These are phyloP conservation scores for Nemania serpens DNA, from an alignment of 2,329 filamentous ascomycete genomes.

Conservation along the genomic window DNA sequence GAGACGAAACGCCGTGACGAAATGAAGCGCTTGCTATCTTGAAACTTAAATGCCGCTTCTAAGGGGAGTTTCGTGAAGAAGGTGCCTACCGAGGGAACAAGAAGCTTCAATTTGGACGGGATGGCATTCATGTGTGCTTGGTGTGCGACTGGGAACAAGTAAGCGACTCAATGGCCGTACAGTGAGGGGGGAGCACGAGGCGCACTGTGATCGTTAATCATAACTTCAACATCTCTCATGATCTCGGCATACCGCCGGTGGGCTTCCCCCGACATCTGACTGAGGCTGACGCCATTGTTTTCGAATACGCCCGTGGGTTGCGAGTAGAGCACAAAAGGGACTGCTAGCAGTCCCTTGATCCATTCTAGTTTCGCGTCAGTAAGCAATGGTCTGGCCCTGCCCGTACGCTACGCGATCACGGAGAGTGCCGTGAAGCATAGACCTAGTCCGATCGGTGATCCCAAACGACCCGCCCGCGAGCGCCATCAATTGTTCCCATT, in stretches of 20 bases:
- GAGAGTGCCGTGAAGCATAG: slow-evolving; percentile 6
- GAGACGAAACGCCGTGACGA: slow-evolving; percentile 91
- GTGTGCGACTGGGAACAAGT: slow-evolving; percentile 63
- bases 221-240: slow-evolving; percentile 87
- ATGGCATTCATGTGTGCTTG: slow-evolving; percentile 67
- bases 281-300: slow-evolving; percentile 65
- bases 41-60: slow-evolving; percentile 88
- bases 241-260: slow-evolving; percentile 93
- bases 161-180: slow-evolving; percentile 9
- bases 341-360: slow-evolving; percentile 93
- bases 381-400: slow-evolving; percentile 4
- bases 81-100: slow-evolving; percentile 88
- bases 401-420: not conserved
- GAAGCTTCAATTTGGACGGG: slow-evolving; percentile 87
- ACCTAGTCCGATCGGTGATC: not conserved
- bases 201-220: slow-evolving; percentile 89
- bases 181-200: slow-evolving; percentile 9
- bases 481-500: too few relatives aligned
- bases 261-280: slow-evolving; percentile 76
- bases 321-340: slow-evolving; percentile 95
- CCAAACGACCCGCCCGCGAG: too few relatives aligned
- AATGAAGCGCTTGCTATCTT: slow-evolving; percentile 84
- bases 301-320: slow-evolving; percentile 89
- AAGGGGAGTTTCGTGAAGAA: slow-evolving; percentile 91
- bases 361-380: slow-evolving; percentile 65